phyloP scores from a whole-genome alignment of 139 green algal genomes.

The Chlamydomonas incerta region DNA sequence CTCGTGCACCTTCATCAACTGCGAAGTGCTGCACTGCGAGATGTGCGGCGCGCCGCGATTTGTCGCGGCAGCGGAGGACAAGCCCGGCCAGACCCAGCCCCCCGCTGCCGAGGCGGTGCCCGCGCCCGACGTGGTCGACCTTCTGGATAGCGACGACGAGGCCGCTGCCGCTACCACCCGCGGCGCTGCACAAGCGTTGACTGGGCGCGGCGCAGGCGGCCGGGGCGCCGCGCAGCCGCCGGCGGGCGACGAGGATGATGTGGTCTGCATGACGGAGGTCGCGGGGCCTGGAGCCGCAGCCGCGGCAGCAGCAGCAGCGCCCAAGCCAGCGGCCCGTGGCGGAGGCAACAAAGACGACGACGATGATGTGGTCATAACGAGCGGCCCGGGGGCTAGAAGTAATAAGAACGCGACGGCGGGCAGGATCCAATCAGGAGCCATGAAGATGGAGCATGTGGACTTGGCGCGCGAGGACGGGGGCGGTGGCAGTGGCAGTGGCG shows the following conservation, averaged over 20 bases:
- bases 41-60: background rate
- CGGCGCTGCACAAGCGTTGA: background rate
- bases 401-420: too few relatives aligned
- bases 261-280: background rate
- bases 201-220: background rate
- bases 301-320: background rate
- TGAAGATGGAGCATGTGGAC: too few relatives aligned
- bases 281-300: background rate
- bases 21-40: background rate
- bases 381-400: too few relatives aligned
- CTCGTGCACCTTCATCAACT: conserved; percentile 17
- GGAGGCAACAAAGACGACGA: background rate
- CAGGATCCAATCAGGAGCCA: too few relatives aligned
- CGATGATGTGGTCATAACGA: background rate
- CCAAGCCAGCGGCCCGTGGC: background rate
- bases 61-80: background rate
- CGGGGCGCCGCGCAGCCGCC: background rate
- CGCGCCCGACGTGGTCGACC: background rate
- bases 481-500: too few relatives aligned
- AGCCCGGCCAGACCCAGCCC: background rate
- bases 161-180: background rate
- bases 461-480: too few relatives aligned
- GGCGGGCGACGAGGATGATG: background rate
- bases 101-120: too few relatives aligned
- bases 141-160: background rate